These are phyloP conservation scores for Komagataella mondaviorum DNA, from an alignment of 805 yeast genomes.

Conservation along the genomic window DNA sequence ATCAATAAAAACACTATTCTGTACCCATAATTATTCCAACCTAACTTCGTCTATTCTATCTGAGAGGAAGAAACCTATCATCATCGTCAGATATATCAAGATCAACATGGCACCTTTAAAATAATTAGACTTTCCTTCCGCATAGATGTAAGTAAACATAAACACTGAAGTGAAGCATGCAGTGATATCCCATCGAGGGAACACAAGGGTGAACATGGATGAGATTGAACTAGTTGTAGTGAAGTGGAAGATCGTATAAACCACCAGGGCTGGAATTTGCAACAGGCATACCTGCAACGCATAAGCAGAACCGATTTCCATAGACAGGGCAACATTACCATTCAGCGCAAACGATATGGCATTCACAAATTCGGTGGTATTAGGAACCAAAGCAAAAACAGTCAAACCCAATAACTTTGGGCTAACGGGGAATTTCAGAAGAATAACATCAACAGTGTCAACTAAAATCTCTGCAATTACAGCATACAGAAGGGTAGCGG, in stretches of 20 bases:
- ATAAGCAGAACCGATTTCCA: slow-evolving; percentile 98
- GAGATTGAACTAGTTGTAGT: slow-evolving; percentile 18
- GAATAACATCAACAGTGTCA: slow-evolving; percentile 81
- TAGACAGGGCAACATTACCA: slow-evolving; percentile 90
- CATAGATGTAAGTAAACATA: slow-evolving; percentile 83
- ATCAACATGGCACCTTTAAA: slow-evolving; percentile 89
- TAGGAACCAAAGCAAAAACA: slow-evolving; percentile 91
- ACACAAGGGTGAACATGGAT: slow-evolving; percentile 63
- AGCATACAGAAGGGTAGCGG: slow-evolving; percentile 83
- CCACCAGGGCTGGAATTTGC: slow-evolving; percentile 83
- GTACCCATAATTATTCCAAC: not conserved
- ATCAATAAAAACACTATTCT: not conserved
- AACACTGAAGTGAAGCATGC: slow-evolving; percentile 79
- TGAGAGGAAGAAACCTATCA: slow-evolving; percentile 71
- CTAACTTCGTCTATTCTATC: slow-evolving; percentile 19
- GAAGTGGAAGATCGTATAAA: slow-evolving; percentile 48
- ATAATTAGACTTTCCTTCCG: slow-evolving; percentile 93
- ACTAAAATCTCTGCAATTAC: slow-evolving; percentile 89
- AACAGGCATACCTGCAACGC: slow-evolving; percentile 90
- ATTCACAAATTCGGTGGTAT: slow-evolving; percentile 91
- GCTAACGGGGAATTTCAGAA: slow-evolving; percentile 64
- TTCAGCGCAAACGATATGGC: slow-evolving; percentile 94
- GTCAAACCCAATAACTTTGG: slow-evolving; percentile 91
- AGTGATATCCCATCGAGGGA: slow-evolving; percentile 92
- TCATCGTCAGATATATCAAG: slow-evolving; percentile 59